Evolutionary conservation across 495 filamentous ascomycete genomes (phyloP).

Genomic region (Hyphodiscus hymeniophilus): DNA sequence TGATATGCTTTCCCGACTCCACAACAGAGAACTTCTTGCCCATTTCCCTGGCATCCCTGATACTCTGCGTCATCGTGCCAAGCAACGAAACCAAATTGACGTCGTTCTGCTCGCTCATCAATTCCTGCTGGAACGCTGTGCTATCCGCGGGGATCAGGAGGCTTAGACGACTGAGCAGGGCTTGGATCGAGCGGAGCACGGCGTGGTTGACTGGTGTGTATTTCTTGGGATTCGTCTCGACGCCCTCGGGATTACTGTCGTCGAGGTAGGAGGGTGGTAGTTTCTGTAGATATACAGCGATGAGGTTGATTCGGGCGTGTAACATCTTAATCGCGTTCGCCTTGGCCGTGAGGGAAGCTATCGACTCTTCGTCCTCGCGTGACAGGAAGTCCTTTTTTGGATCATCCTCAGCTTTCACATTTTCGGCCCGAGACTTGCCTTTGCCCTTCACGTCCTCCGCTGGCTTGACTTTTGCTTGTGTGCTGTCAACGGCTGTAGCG

Average conservation of each 20-base stretch:
- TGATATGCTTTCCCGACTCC: slow-evolving; percentile 34
- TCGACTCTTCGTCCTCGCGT: slow-evolving; percentile 68
- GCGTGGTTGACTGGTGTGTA: slow-evolving; percentile 47
- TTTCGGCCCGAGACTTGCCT: slow-evolving; percentile 25
- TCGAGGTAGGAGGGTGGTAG: slow-evolving; percentile 55
- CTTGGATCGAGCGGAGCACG: slow-evolving; percentile 58
- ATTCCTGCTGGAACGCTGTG: slow-evolving; percentile 45
- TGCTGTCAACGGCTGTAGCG: slow-evolving; percentile 52
- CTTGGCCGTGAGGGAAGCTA: slow-evolving; percentile 67
- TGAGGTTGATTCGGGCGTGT: slow-evolving; percentile 71
- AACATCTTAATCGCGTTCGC: slow-evolving; percentile 89
- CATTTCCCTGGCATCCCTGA: slow-evolving; percentile 57
- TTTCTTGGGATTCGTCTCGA: slow-evolving; percentile 26
- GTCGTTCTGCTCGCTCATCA: slow-evolving; percentile 64
- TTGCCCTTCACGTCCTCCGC: slow-evolving; percentile 25
- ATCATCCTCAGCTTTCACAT: slow-evolving; percentile 29
- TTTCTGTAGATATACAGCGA: slow-evolving; percentile 70
- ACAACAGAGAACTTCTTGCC: slow-evolving; percentile 65
- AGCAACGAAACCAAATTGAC: slow-evolving; percentile 67
- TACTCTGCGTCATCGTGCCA: slow-evolving; percentile 55
- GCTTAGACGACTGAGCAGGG: slow-evolving; percentile 53
- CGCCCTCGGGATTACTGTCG: slow-evolving; percentile 26
- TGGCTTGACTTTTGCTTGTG: slow-evolving; percentile 21
- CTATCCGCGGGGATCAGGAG: slow-evolving; percentile 48
- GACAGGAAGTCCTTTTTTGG: slow-evolving; percentile 45